phyloP scores from a whole-genome alignment of 225 moss, liverwort and hornwort species.

The Marchantia paleacea region DNA sequence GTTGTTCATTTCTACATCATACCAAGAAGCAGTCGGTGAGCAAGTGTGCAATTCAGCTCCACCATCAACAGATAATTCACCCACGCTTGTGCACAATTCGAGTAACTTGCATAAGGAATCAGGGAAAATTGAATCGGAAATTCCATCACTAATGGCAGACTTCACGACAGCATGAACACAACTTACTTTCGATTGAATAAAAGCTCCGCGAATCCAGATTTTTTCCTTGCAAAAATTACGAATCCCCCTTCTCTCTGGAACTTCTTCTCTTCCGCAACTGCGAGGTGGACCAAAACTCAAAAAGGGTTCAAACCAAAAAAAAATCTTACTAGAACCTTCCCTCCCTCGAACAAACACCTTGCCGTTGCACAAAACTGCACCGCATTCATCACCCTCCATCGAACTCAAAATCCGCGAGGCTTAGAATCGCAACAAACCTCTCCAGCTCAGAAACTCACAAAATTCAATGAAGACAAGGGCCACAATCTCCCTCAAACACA shows the following conservation, averaged over 20 bases:
- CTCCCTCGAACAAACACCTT: no score
- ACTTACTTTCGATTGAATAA: conserved; percentile 76
- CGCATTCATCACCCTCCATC: no score
- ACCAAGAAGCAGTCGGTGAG: neutral
- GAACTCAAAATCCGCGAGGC: neutral
- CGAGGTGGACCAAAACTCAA: neutral
- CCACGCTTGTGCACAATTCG: neutral
- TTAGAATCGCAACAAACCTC: neutral
- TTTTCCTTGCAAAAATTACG: conserved; percentile 66
- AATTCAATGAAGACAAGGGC: no score
- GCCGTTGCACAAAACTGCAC: no score
- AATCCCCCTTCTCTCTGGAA: conserved; percentile 47
- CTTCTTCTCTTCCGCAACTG: conserved; percentile 43
- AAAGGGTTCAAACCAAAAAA: neutral
- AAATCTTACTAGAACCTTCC: no score
- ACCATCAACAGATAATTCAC: neutral
- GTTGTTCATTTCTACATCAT: conserved; percentile 51
- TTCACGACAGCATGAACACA: no score
- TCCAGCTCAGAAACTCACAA: no score
- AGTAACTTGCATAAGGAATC: neutral
- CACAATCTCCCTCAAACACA: no score
- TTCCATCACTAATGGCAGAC: neutral
- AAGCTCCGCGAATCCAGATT: conserved; percentile 88
- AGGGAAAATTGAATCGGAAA: neutral
- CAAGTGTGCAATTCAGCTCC: neutral